phyloP scores from a whole-genome alignment of 257 asterid genomes.

The Penstemon barbatus region DNA sequence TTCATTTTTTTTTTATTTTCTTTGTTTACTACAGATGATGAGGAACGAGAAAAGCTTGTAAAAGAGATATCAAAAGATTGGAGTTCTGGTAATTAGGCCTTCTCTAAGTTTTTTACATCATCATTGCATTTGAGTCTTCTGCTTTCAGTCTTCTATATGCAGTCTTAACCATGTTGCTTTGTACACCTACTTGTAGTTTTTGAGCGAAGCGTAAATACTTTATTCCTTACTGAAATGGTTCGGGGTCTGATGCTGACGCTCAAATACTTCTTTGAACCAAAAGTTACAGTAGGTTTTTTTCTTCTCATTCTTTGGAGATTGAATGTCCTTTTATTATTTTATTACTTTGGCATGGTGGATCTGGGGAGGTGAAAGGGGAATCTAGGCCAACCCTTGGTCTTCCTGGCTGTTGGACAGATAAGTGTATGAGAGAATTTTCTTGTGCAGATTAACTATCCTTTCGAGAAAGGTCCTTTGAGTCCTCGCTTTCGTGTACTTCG shows the following conservation, averaged over 20 bases:
- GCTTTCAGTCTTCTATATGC: background rate
- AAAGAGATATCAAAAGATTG: constrained; percentile 84
- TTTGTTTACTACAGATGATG: constrained; percentile 51
- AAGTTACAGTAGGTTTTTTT: constrained; percentile 70
- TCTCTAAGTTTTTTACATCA: constrained; percentile 21
- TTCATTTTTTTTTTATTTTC: too few relatives aligned
- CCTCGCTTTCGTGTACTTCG: constrained; percentile 92
- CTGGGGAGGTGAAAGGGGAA: background rate
- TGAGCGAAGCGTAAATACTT: constrained; percentile 83
- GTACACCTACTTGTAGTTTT: constrained; percentile 53
- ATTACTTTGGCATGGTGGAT: background rate
- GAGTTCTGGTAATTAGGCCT: constrained; percentile 60
- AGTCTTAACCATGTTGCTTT: constrained; percentile 24
- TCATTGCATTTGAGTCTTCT: constrained; percentile 20
- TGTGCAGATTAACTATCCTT: constrained; percentile 88
- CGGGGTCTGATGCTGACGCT: constrained; percentile 82
- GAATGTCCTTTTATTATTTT: background rate
- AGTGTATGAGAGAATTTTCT: constrained; percentile 18
- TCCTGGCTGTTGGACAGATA: constrained; percentile 1
- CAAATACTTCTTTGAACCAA: constrained; percentile 80
- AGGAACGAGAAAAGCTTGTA: constrained; percentile 79
- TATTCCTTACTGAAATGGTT: constrained; percentile 91
- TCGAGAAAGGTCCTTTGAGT: constrained; percentile 93
- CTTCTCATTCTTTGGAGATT: background rate
- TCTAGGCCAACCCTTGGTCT: background rate